Evolutionary conservation across 176 grass and related monocot species (phyloP).

Genomic region (Musa beccarii): DNA sequence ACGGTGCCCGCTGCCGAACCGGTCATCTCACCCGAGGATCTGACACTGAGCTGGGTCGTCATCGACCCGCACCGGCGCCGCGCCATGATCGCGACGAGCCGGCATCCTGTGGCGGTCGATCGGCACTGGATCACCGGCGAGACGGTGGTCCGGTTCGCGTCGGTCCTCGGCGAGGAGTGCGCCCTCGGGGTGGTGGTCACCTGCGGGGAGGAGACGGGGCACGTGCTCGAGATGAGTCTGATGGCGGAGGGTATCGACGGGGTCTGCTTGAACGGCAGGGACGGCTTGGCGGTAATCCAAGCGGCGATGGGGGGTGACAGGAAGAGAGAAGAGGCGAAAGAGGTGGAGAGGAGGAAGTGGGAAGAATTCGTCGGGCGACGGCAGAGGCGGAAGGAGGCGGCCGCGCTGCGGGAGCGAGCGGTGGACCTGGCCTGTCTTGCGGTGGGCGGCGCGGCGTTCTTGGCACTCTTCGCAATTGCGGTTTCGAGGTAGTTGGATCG

Average conservation of each 20-base stretch:
- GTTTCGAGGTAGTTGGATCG: constrained; percentile 26
- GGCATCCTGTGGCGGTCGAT: constrained; percentile 37
- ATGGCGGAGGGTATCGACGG: constrained; percentile 49
- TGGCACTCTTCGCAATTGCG: constrained; percentile 30
- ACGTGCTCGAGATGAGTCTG: constrained; percentile 52
- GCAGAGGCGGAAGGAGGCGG: constrained; percentile 36
- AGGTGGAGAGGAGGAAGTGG: constrained; percentile 27
- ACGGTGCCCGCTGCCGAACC: neutral
- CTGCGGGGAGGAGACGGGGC: constrained; percentile 33
- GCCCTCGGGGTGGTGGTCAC: constrained; percentile 37
- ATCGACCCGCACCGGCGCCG: constrained; percentile 34
- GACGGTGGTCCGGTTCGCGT: constrained; percentile 41
- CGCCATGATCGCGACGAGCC: constrained; percentile 44
- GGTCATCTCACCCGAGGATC: constrained; percentile 19
- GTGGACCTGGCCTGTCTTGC: constrained; percentile 49
- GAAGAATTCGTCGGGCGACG: constrained; percentile 30
- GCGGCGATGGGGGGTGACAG: constrained; percentile 27
- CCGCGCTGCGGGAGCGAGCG: constrained; percentile 36
- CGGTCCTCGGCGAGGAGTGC: constrained; percentile 21
- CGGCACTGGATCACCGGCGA: constrained; percentile 55
- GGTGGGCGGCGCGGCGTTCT: constrained; percentile 41
- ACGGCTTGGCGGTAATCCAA: constrained; percentile 26
- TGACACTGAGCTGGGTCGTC: constrained; percentile 71
- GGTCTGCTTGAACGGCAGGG: constrained; percentile 34
- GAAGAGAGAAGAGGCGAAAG: constrained; percentile 16